phyloP scores from a whole-genome alignment of 768 basidiomycete species.

The Calocybe gangraenosa region DNA sequence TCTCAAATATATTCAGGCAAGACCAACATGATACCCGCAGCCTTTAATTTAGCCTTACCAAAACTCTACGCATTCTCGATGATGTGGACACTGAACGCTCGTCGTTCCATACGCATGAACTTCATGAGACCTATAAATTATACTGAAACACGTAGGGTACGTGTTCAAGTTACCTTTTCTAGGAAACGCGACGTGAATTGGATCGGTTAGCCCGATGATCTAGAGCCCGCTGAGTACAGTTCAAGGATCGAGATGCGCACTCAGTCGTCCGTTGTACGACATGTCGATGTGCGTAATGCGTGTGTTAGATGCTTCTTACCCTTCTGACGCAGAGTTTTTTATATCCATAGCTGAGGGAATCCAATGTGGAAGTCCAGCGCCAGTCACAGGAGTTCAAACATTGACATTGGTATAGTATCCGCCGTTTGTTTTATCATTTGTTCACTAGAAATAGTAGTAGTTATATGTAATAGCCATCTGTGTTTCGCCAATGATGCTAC shows the following conservation, averaged over 20 bases:
- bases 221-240: constrained; percentile 16
- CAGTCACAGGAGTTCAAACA: no score
- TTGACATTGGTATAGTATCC: no score
- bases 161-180: background rate
- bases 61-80: constrained; percentile 32
- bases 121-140: constrained; percentile 10
- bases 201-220: constrained; percentile 9
- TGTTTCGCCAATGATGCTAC: no score
- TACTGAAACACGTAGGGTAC: constrained; percentile 5
- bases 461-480: no score
- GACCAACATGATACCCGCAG: constrained; percentile 21
- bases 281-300: constrained; percentile 20
- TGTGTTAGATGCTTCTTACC: background rate
- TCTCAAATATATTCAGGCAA: constrained; percentile 24
- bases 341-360: no score
- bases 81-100: constrained; percentile 34
- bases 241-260: constrained; percentile 19
- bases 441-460: no score
- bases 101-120: constrained; percentile 19
- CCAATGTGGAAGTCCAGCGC: no score
- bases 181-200: background rate
- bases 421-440: no score
- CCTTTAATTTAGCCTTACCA: constrained; percentile 26
- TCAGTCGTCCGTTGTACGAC: constrained; percentile 20
- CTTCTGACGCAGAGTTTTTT: no score